phyloP scores from a whole-genome alignment of 495 filamentous ascomycete species.

The Daldinia caldariorum region DNA sequence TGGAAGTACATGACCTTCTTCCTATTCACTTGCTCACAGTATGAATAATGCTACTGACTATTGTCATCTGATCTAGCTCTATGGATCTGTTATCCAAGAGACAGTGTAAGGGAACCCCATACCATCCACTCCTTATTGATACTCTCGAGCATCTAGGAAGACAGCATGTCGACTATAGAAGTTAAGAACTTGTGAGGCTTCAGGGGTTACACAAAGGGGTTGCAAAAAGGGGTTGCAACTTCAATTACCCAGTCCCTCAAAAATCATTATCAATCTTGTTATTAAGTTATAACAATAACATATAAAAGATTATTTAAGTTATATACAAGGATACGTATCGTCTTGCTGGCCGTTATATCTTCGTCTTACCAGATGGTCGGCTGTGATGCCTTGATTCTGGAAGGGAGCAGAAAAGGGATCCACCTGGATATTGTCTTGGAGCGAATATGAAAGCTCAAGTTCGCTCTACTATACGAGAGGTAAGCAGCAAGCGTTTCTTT shows the following conservation, averaged over 20 bases:
- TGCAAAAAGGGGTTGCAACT: not conserved
- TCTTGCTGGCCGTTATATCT: not conserved
- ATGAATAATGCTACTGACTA: not conserved
- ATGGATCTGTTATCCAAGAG: not conserved
- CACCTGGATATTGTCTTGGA: not conserved
- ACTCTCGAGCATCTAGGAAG: not conserved
- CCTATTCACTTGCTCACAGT: not conserved
- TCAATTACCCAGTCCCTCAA: not conserved
- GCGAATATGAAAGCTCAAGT: too few species aligned
- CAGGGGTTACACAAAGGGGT: not conserved
- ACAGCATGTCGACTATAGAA: not conserved
- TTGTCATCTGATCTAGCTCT: not conserved
- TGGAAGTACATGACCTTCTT: not conserved
- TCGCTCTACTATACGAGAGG: not conserved
- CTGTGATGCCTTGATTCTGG: not conserved
- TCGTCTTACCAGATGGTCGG: not conserved
- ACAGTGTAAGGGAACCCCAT: not conserved
- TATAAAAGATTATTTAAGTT: not conserved
- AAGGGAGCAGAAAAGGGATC: not conserved
- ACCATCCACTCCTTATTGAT: too few species aligned
- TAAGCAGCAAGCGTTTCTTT: not conserved
- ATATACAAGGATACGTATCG: not conserved
- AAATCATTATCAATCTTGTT: not conserved
- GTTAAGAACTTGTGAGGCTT: not conserved
- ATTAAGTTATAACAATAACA: not conserved